Conservation (phyloP, 257 asterid genomes). For the Capsicum pubescens region DNA sequence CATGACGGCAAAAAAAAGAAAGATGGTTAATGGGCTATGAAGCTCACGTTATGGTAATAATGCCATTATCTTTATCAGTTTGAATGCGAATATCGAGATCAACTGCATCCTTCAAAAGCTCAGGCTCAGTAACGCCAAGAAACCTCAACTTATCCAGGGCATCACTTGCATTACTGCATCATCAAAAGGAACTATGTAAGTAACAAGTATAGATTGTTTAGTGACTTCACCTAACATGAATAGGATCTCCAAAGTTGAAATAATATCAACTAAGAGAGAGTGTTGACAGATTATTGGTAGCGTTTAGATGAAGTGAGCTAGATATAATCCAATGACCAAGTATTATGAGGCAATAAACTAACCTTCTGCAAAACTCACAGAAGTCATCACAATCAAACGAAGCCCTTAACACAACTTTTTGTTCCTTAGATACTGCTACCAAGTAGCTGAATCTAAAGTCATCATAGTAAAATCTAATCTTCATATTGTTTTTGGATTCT, state of each 20-base stretch:
- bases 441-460: neutral
- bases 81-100: constrained; percentile 93
- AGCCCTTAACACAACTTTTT: neutral
- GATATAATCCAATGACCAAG: neutral
- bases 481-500: neutral
- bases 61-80: constrained; percentile 88
- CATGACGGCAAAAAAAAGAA: neutral
- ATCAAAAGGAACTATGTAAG: constrained; percentile 28
- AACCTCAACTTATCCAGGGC: constrained; percentile 98
- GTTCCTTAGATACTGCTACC: neutral
- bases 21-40: neutral
- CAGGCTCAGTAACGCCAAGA: constrained; percentile 87
- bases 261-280: neutral
- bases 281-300: neutral
- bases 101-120: constrained; percentile 69
- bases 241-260: neutral
- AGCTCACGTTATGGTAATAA: constrained; percentile 77
- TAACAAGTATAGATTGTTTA: constrained; percentile 2
- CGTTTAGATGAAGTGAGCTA: neutral
- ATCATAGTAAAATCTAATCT: neutral
- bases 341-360: neutral
- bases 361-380: neutral
- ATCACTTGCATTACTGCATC: constrained; percentile 93
- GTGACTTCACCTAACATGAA: constrained; percentile 18
- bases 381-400: neutral